Conservation (phyloP, 106 monocot genomes). For the Dactylorhiza incarnata region DNA sequence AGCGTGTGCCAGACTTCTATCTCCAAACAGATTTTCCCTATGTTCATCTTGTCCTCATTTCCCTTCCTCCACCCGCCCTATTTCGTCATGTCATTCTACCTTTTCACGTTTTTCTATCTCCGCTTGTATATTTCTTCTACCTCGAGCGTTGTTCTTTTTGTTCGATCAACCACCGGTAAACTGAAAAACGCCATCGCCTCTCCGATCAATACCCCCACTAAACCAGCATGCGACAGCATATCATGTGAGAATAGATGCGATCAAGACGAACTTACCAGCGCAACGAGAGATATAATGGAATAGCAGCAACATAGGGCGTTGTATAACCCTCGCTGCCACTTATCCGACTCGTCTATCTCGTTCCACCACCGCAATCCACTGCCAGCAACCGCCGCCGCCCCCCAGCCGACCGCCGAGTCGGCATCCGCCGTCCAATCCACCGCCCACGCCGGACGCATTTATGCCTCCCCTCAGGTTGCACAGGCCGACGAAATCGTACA, state of each 20-base stretch:
- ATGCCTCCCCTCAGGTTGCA: background rate
- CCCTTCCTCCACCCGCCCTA: no score
- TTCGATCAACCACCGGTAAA: background rate
- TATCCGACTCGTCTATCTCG: slow-evolving; percentile 4
- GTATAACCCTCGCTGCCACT: slow-evolving; percentile 9
- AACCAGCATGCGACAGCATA: background rate
- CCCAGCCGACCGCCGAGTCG: background rate
- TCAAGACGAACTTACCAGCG: background rate
- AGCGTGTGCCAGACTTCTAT: no score
- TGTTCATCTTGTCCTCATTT: no score
- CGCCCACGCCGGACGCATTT: background rate
- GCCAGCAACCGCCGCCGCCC: background rate
- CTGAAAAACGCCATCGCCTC: background rate
- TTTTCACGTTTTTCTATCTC: no score
- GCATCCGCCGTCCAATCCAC: background rate
- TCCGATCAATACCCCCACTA: background rate
- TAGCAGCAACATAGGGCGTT: background rate
- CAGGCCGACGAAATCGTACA: background rate
- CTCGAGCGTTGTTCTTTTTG: no score
- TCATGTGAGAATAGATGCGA: background rate
- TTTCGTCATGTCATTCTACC: no score
- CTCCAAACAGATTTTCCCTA: no score
- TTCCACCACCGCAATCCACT: background rate
- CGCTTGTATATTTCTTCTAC: no score
- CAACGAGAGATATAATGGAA: background rate